Evolutionary conservation across 768 basidiomycete species (phyloP).

Genomic region (Artomyces pyxidatus): DNA sequence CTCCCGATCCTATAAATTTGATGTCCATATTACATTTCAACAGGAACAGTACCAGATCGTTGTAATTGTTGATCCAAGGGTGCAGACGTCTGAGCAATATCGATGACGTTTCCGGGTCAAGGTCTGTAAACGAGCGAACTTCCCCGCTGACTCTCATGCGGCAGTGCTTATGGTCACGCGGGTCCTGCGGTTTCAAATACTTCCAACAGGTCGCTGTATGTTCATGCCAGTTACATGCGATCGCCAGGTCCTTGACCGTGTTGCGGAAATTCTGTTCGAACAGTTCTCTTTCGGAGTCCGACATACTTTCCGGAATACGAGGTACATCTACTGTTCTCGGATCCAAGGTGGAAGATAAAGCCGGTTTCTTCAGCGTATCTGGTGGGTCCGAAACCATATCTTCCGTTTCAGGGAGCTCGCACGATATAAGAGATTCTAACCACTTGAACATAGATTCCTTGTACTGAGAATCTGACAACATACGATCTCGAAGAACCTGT

Average conservation of each 20-base stretch:
- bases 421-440: not conserved
- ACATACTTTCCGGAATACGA: not conserved
- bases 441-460: not conserved
- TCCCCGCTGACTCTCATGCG: not conserved
- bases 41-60: not conserved
- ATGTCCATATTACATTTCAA: not conserved
- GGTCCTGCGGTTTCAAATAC: not conserved
- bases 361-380: not conserved
- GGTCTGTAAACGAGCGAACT: not conserved
- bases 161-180: not conserved
- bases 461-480: not conserved
- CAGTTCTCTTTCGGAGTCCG: not conserved
- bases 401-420: not conserved
- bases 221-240: not conserved
- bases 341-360: not conserved
- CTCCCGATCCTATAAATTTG: not conserved
- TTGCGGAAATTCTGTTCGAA: not conserved
- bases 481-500: not conserved
- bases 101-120: not conserved
- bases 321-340: not conserved
- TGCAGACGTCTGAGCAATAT: not conserved
- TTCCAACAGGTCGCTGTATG: not conserved
- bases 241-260: not conserved
- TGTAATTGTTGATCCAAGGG: not conserved
- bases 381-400: not conserved